These are phyloP conservation scores for Yueomyces sp. DNA, from an alignment of 805 yeast species.

Conservation along the genomic window DNA sequence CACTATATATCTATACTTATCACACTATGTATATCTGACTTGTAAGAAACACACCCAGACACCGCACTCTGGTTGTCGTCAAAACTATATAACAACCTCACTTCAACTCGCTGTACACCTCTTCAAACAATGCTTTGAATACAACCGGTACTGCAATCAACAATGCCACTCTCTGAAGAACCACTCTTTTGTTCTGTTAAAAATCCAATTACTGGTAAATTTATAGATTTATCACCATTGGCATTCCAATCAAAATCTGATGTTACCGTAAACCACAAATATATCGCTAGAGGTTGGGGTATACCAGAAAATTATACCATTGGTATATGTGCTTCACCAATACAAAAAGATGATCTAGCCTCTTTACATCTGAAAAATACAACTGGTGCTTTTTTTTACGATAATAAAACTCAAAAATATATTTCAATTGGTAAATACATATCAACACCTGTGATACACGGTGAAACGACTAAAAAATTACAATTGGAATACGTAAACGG, in stretches of 20 bases:
- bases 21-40: too few species aligned
- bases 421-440: constrained; percentile 50
- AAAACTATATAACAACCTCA: too few species aligned
- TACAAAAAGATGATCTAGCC: constrained; percentile 14
- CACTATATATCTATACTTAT: too few species aligned
- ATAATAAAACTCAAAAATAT: constrained; percentile 10
- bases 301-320: constrained; percentile 50
- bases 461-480: constrained; percentile 37
- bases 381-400: constrained; percentile 46
- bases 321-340: constrained; percentile 55
- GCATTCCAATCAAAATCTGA: constrained; percentile 13
- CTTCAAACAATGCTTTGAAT: too few species aligned
- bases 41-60: too few species aligned
- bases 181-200: constrained; percentile 18
- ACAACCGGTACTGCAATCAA: not conserved
- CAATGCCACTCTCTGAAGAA: not conserved
- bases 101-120: too few species aligned
- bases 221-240: constrained; percentile 21
- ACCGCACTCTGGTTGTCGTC: too few species aligned
- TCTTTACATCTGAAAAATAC: constrained; percentile 15
- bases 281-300: constrained; percentile 62
- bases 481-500: constrained; percentile 62
- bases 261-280: constrained; percentile 20
- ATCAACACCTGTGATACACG: constrained; percentile 52
- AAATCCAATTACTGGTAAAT: constrained; percentile 20